Base-by-base conservation (phyloP, 306 rosid species). In the Astragalus glycyphyllos region DNA sequence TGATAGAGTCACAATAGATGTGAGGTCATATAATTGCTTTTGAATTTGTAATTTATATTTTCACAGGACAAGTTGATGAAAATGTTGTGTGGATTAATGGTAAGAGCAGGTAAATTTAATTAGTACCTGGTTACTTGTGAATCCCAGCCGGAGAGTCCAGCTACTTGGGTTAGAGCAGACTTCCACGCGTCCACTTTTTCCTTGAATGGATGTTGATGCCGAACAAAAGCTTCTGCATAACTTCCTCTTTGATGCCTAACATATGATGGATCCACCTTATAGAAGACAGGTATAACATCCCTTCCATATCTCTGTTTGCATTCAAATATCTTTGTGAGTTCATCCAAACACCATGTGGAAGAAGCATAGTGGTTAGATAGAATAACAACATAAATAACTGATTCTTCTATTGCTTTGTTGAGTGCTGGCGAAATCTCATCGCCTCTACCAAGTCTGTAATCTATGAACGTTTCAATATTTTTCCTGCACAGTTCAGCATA, bases 311-410 rank as follows among this genome's bases (percentile, higher is more conserved):
- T 56, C 10, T 29, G 4, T 11, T 45, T 68, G 63, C 71, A 74
- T 1, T 59, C 60, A 0, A 79, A 46, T 10, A 79, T 79, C 7
- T 40, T 8, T 1, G 11, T 38, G 20, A 73, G 65, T 60, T 67
- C 76, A n/a, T 50, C 47, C 65, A 76, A 76, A 42, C 81, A 76
- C 70, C 80, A 69, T 8, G 23, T 15, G 20, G 80, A 76, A 50
- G 64, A 68, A 29, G 75, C 75, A 50, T 68, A 76, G 57, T 49
- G 3, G 26, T 38, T 0, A 2, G 80, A 76, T 38, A 76, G 49
- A 49, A 76, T 20, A 20, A 20, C 4, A 0, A 76, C 26, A 58
- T 42, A 76, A 51, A 76, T 11, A 1, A 0, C 16, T 4, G 76
- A 60, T 16, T 61, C 70, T 50, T 61, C 10, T 3, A 77, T 77